These are phyloP conservation scores for Zygosaccharomyces sapae DNA, from an alignment of 1,139 yeast genomes.

Conservation along the genomic window DNA sequence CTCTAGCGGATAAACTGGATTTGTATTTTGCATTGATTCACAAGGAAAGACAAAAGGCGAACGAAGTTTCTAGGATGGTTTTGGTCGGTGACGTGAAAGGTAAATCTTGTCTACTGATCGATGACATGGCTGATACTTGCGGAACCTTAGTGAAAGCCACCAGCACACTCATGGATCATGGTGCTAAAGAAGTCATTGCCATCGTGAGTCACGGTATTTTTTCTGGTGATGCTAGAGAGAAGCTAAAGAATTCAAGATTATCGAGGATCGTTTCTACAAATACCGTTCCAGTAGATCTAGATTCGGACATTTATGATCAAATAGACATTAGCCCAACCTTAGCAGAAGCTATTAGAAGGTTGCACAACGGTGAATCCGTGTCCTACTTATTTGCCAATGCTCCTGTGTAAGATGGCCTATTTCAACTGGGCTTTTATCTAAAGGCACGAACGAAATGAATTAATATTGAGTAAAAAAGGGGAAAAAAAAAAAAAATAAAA, in stretches of 20 bases:
- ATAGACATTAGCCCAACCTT: constrained; percentile 69
- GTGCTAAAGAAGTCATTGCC: constrained; percentile 72
- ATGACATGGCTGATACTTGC: constrained; percentile 84
- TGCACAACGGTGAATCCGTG: constrained; percentile 80
- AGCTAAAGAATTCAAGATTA: constrained; percentile 55
- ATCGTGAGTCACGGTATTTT: constrained; percentile 79
- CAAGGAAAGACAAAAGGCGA: constrained; percentile 76
- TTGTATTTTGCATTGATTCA: constrained; percentile 76
- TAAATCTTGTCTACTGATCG: constrained; percentile 66
- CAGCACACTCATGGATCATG: constrained; percentile 49
- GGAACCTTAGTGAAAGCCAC: constrained; percentile 79
- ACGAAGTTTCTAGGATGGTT: constrained; percentile 76
- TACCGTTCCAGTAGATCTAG: constrained; percentile 65
- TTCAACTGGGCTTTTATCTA: neutral
- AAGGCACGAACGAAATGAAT: neutral
- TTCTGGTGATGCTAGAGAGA: constrained; percentile 65
- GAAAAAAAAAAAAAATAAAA: too few species aligned
- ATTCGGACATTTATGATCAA: constrained; percentile 57
- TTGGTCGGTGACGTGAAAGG: constrained; percentile 70
- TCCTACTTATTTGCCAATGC: constrained; percentile 65
- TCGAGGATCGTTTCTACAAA: constrained; percentile 69
- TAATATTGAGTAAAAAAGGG: too few species aligned
- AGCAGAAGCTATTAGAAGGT: constrained; percentile 76
- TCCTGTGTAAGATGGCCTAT: constrained; percentile 17
- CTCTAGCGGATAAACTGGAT: constrained; percentile 71